Conservation (phyloP, 2,329 filamentous ascomycete genomes). For the Alternaria metachromatica region DNA sequence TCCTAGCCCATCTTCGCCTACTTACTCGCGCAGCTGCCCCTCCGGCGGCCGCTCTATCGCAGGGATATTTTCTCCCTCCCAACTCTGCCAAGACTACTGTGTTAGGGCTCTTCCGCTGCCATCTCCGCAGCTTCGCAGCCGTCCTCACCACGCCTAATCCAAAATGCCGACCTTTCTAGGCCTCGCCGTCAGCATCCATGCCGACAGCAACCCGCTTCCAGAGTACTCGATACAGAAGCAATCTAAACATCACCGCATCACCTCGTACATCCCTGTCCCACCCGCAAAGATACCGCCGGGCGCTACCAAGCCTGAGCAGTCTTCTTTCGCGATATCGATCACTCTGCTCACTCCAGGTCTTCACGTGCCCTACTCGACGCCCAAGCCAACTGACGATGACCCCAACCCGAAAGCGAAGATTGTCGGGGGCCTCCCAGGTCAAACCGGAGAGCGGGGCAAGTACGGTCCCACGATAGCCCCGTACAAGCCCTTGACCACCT, state of each 20-base stretch:
- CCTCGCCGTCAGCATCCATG: constrained; percentile 96
- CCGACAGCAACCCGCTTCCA: constrained; percentile 76
- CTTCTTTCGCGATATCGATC: constrained; percentile 97
- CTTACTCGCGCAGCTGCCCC: constrained; percentile 18
- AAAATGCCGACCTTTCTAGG: constrained; percentile 93
- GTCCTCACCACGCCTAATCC: constrained; percentile 11
- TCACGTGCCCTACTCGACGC: constrained; percentile 89
- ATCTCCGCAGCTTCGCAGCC: constrained; percentile 14
- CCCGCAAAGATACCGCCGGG: constrained; percentile 76
- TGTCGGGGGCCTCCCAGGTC: constrained; percentile 73
- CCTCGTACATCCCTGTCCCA: constrained; percentile 95
- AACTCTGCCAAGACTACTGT: constrained; percentile 27
- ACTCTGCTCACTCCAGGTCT: constrained; percentile 89
- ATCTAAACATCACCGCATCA: constrained; percentile 88
- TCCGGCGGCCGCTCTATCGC: constrained; percentile 13
- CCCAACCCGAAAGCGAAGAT: constrained; percentile 82
- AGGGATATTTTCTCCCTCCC: constrained; percentile 12
- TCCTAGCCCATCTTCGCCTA: constrained; percentile 14
- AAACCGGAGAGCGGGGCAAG: constrained; percentile 58
- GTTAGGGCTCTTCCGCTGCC: constrained; percentile 15
- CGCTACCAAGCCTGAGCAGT: constrained; percentile 81
- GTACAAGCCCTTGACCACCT: constrained; percentile 91
- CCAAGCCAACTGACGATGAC: constrained; percentile 77
- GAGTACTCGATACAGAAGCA: constrained; percentile 97
- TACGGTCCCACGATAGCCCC: constrained; percentile 70